Conservation (phyloP, 2,329 filamentous ascomycete species). For the Hypoxylon sp. region DNA sequence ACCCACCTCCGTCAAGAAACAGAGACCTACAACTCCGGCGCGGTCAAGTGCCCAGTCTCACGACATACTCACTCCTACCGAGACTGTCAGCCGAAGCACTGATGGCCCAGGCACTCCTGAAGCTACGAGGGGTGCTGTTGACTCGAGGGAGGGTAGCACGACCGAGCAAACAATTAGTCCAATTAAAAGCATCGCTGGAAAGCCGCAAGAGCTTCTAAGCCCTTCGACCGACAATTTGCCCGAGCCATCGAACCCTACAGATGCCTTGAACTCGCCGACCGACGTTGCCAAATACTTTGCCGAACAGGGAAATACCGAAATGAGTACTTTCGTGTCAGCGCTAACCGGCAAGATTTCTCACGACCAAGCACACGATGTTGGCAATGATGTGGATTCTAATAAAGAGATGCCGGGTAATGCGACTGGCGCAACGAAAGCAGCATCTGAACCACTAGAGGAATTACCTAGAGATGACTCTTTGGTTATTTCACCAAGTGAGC, state of each 20-base stretch:
- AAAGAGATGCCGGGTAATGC: conserved; percentile 10
- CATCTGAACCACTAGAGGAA: conserved; percentile 29
- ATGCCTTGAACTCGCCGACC: conserved; percentile 43
- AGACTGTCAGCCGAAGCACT: conserved; percentile 48
- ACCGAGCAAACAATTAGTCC: conserved; percentile 4
- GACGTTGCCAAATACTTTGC: conserved; percentile 51
- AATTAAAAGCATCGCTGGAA: conserved; percentile 29
- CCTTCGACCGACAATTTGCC: conserved; percentile 20
- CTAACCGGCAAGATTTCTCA: conserved; percentile 39
- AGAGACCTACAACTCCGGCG: conserved; percentile 37
- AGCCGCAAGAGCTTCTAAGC: conserved; percentile 27
- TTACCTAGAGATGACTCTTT: conserved; percentile 45
- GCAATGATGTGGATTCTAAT: conserved; percentile 24
- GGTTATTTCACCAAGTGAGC: conserved; percentile 35
- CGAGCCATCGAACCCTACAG: conserved; percentile 30
- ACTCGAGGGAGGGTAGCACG: conserved; percentile 28
- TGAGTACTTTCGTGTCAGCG: conserved; percentile 51
- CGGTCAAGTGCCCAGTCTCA: conserved; percentile 33
- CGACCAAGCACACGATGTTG: conserved; percentile 20
- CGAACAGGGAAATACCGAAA: conserved; percentile 51
- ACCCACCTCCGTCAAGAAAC: conserved; percentile 49
- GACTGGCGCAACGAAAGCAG: not conserved
- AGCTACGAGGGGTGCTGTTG: conserved; percentile 17
- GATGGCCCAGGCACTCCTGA: conserved; percentile 35
- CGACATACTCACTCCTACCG: conserved; percentile 48